Base-by-base conservation (phyloP, 1,139 yeast genomes). In the Blastobotrys malaysiensis region DNA sequence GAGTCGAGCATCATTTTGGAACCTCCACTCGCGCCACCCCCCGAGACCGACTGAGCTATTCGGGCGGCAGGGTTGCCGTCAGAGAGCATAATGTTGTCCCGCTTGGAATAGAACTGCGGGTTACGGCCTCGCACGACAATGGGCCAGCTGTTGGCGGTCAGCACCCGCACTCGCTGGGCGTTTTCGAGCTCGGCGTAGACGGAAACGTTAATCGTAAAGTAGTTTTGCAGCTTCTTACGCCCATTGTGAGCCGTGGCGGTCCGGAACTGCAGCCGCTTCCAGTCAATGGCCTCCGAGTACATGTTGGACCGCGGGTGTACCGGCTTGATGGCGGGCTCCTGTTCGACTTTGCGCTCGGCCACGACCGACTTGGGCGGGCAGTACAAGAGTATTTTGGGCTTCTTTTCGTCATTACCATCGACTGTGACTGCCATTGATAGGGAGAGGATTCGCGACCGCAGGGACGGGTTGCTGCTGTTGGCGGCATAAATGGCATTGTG, bases 181-280 rank as follows among this genome's bases (percentile, higher is more conserved):
- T 65, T 65, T 45, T 63, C 67, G 48, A 69, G 62, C 46, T 63
- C 70, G n/a, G 68, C 73, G 54, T 75, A 74, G 18, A 81, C 68
- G 51, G 74, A 71, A 11, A 80, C 73, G 18, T 73, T 70, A 27
- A 83, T 69, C 56, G 77, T 79, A 62, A 79, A 82, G 62, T 80
- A 83, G 61, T 82, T 81, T 61, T 81, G 86, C 57, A 77, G 75
- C 14, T 78, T 73, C 46, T 75, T 71, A 58, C 83, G 81, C 13
- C 86, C 86, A 62, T 82, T 82, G 63, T 82, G 82, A 4, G 86
- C 84, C 0, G 88, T 83, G 13, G 87, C 86, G 58, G 76, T 80
- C 52, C 79, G 76, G 65, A 83, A 83, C 64, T 82, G 85, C 36
- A 69, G 56, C 21, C 73, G 61, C 51, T 67, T 59, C 81, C 73